Evolutionary conservation across 495 filamentous ascomycete genomes (phyloP).

Genomic region (Lasiosphaeriaceae sp.): DNA sequence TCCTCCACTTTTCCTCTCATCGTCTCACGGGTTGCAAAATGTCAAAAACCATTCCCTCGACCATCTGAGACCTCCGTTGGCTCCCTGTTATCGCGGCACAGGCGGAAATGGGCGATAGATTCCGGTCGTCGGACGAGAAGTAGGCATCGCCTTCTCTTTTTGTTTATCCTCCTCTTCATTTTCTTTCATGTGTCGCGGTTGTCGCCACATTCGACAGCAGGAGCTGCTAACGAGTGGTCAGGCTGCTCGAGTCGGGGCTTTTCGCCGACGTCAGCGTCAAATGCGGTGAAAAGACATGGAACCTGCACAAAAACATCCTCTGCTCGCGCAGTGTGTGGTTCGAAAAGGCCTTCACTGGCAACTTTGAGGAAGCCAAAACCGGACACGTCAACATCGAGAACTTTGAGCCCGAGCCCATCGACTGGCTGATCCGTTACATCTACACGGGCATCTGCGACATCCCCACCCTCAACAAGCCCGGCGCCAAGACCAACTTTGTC

Average conservation of each 20-base stretch:
- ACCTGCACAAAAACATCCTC: conserved; percentile 28
- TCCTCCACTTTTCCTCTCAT: no score
- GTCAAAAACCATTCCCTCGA: no score
- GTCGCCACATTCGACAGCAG: no score
- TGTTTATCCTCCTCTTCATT: no score
- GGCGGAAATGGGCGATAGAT: conserved; percentile 12
- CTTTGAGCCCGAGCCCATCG: conserved; percentile 19
- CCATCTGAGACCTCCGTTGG: no score
- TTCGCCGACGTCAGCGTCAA: conserved; percentile 25
- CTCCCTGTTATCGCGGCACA: no score
- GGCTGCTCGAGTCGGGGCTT: conserved; percentile 20
- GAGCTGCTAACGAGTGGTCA: background rate
- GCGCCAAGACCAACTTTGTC: no score
- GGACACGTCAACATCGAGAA: conserved; percentile 17
- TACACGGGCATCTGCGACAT: conserved; percentile 16
- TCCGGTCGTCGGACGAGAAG: conserved; percentile 14
- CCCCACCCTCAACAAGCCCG: no score
- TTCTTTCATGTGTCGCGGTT: no score
- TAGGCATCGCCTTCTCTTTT: background rate
- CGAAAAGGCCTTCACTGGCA: conserved; percentile 22
- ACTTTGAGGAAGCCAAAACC: conserved; percentile 17
- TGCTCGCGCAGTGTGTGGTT: conserved; percentile 29
- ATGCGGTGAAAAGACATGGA: conserved; percentile 22
- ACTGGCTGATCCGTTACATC: conserved; percentile 23
- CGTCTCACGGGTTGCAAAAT: no score